Conservation (phyloP, 2,329 filamentous ascomycete genomes). For the Dactylellina leptospora region DNA sequence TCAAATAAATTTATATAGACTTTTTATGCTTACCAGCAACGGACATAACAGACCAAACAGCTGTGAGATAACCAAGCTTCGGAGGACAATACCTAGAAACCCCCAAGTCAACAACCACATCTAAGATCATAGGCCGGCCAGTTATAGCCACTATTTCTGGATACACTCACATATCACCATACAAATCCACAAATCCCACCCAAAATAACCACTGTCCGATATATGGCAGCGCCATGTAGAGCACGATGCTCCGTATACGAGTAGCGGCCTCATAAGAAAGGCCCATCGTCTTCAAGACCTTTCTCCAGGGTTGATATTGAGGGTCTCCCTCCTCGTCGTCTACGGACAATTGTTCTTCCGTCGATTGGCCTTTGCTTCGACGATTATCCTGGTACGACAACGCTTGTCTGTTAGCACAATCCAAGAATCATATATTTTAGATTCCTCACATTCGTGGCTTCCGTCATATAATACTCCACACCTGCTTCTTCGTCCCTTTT, state of each 20-base stretch:
- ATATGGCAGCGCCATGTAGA: not conserved
- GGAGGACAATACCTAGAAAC: not conserved
- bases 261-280: not conserved
- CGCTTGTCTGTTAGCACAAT: no score
- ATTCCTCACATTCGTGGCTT: no score
- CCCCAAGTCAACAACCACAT: not conserved
- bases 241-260: not conserved
- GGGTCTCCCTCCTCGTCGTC: no score
- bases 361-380: no score
- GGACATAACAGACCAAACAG: not conserved
- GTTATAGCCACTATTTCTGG: not conserved
- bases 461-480: no score
- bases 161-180: not conserved
- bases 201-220: conserved; percentile 11
- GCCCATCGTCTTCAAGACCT: not conserved
- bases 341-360: no score
- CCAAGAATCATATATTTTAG: no score
- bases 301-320: no score
- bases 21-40: not conserved
- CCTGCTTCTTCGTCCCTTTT: no score
- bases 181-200: not conserved
- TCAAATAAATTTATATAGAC: not conserved
- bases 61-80: not conserved
- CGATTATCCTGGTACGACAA: no score
- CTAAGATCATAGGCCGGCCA: not conserved